Evolutionary conservation across 2,329 filamentous ascomycete species (phyloP).

Genomic region (Westerdykella ornata): DNA sequence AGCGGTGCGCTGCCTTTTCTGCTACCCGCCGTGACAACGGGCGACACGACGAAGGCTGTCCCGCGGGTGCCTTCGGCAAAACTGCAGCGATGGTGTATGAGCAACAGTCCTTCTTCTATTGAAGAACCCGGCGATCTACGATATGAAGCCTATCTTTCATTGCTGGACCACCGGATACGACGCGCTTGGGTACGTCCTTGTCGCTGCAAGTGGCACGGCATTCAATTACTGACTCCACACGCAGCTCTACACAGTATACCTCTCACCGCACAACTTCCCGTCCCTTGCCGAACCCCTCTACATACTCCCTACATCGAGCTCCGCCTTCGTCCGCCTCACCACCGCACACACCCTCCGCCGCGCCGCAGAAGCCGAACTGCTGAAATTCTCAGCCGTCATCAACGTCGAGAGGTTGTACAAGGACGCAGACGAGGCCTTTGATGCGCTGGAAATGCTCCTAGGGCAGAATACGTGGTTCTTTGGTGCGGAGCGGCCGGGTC

Average conservation of each 20-base stretch:
- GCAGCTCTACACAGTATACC: slow-evolving; percentile 72
- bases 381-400: slow-evolving; percentile 55
- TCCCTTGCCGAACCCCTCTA: slow-evolving; percentile 66
- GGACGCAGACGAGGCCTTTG: slow-evolving; percentile 57
- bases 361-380: slow-evolving; percentile 68
- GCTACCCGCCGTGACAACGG: slow-evolving; percentile 45
- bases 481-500: slow-evolving; percentile 50
- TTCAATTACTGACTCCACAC: slow-evolving; percentile 2
- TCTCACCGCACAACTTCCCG: slow-evolving; percentile 61
- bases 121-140: slow-evolving; percentile 49
- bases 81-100: slow-evolving; percentile 61
- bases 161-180: slow-evolving; percentile 71
- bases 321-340: slow-evolving; percentile 55
- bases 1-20: slow-evolving; percentile 85
- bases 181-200: slow-evolving; percentile 66
- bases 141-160: slow-evolving; percentile 68
- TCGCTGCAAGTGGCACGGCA: background rate
- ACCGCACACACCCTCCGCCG: slow-evolving; percentile 60
- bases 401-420: slow-evolving; percentile 52
- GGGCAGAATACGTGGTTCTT: slow-evolving; percentile 58
- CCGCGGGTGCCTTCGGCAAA: slow-evolving; percentile 54
- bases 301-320: slow-evolving; percentile 55
- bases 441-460: slow-evolving; percentile 54
- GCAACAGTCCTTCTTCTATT: slow-evolving; percentile 28
- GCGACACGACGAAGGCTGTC: slow-evolving; percentile 28